Evolutionary conservation across 495 filamentous ascomycete genomes (phyloP), one percentile per base, ranked within the genome.

Genomic region (Niebla homalea): DNA sequence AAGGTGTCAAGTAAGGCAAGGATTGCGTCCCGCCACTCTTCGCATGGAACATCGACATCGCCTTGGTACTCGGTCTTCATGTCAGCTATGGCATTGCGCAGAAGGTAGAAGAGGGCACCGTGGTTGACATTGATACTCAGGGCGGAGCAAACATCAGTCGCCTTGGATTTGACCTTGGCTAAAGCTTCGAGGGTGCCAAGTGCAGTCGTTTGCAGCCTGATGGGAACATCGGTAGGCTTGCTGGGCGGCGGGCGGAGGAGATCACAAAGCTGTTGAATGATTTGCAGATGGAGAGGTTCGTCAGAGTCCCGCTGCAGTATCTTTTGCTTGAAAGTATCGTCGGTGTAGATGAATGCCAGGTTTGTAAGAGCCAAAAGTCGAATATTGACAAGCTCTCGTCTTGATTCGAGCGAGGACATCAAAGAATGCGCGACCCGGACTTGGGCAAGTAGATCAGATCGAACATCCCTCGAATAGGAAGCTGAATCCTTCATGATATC

Each of bases 91-190:
- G 86, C 82, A 62, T 90, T 95, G 43, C 90, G 80, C 29, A 94
- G 80, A 51, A 94, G 73, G 61, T 97, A 96, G 60, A 95, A 81
- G n/a, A 99, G 74, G 15, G 97, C 81, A 14, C 93, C 93, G 57
- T 99, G 93, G 60, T 89, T 97, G 48, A 95, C 88, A 63, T 92
- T 92, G 49, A 89, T 84, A 60, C 83, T 90, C 20, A 99, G 69
- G 25, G 90, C 89, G 45, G 85, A 76, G 52, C 85, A 80, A 15
- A 97, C 82, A 55, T 99, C 93, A 16, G 75, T 61, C 19, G 83
- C 74, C 59, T 85, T 92, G 49, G 70, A 60, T 53, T 87, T 84
- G 51, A 90, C 83, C 57, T 83, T 82, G 11, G 83, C 74, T 38
- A 97, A 72, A 8, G 85, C 84, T 64, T 94, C 89, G 36, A 99